phyloP scores from a whole-genome alignment of 2,329 filamentous ascomycete genomes.

The Gyromitra esculenta region DNA sequence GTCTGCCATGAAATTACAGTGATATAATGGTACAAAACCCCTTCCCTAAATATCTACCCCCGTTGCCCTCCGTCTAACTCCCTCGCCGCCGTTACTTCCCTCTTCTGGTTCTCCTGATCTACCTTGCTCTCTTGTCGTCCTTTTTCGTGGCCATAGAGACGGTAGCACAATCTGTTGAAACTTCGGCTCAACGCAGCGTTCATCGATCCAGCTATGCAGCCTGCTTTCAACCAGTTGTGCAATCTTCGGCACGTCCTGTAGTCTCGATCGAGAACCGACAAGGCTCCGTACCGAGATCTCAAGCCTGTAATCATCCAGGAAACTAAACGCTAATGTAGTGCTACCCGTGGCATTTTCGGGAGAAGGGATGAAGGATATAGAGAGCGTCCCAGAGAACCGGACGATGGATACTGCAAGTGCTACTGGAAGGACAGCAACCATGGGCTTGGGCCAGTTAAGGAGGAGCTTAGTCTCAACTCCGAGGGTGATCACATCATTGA shows the following conservation, averaged over 20 bases:
- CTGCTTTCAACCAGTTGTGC: constrained; percentile 82
- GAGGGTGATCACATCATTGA: constrained; percentile 94
- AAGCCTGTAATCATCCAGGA: constrained; percentile 85
- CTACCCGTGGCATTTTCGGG: constrained; percentile 62
- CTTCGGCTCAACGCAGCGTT: constrained; percentile 82
- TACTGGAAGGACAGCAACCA: constrained; percentile 88
- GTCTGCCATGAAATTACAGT: constrained; percentile 3
- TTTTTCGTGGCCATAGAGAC: constrained; percentile 83
- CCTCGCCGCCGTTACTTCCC: constrained; percentile 46
- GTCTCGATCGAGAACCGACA: constrained; percentile 78
- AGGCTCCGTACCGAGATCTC: constrained; percentile 84
- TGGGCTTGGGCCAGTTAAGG: constrained; percentile 91
- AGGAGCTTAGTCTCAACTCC: constrained; percentile 93
- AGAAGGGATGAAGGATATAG: constrained; percentile 69
- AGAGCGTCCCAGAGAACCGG: constrained; percentile 84
- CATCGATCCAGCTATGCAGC: constrained; percentile 87
- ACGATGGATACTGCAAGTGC: constrained; percentile 91
- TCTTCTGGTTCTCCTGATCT: constrained; percentile 39
- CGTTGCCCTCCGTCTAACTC: constrained; percentile 43
- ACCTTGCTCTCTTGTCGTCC: constrained; percentile 72
- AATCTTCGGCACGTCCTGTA: constrained; percentile 89
- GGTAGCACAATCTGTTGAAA: constrained; percentile 88
- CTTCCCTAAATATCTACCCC: constrained; percentile 33
- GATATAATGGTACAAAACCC: constrained; percentile 31
- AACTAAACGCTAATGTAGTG: constrained; percentile 94